Conservation (phyloP, 1,284 basidiomycete species). For the Ceratorhiza oryzae-sativae region DNA sequence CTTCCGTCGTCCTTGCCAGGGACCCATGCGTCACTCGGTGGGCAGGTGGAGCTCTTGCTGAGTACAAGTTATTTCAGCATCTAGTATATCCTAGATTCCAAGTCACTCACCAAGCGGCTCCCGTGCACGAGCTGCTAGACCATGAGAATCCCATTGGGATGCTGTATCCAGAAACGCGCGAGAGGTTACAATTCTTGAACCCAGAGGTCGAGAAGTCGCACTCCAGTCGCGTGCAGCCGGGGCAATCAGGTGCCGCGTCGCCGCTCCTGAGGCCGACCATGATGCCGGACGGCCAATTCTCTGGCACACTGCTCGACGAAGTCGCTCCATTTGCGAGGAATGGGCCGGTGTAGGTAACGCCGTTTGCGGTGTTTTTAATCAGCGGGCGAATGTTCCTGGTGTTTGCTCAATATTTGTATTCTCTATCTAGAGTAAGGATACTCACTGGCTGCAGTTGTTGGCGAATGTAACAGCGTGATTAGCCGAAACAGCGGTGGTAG, state of each 20-base stretch:
- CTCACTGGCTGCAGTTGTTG: conserved; percentile 24
- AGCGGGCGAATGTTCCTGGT: conserved; percentile 5
- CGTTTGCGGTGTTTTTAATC: conserved; percentile 26
- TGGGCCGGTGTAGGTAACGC: conserved; percentile 6
- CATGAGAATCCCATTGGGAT: conserved; percentile 23
- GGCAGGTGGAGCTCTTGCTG: not conserved
- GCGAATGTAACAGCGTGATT: conserved; percentile 14
- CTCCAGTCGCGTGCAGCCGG: conserved; percentile 17
- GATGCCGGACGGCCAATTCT: conserved; percentile 23
- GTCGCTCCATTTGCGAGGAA: not conserved
- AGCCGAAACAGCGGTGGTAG: conserved; percentile 1
- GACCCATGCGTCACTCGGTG: conserved; percentile 10
- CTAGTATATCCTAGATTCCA: not conserved
- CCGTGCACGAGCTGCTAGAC: conserved; percentile 3
- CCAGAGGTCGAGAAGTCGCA: conserved; percentile 14
- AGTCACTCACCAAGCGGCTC: conserved; percentile 8
- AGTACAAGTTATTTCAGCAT: not conserved
- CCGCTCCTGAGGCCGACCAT: conserved; percentile 7
- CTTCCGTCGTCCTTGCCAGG: conserved; percentile 3
- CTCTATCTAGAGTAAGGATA: not conserved
- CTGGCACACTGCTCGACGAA: conserved; percentile 18
- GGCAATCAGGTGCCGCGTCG: conserved; percentile 10
- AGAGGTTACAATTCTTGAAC: conserved; percentile 6
- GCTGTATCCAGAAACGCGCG: conserved; percentile 4
- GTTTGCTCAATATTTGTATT: not conserved